These are phyloP conservation scores for Solanum peruvianum DNA, from an alignment of 257 asterid genomes.

Conservation along the genomic window DNA sequence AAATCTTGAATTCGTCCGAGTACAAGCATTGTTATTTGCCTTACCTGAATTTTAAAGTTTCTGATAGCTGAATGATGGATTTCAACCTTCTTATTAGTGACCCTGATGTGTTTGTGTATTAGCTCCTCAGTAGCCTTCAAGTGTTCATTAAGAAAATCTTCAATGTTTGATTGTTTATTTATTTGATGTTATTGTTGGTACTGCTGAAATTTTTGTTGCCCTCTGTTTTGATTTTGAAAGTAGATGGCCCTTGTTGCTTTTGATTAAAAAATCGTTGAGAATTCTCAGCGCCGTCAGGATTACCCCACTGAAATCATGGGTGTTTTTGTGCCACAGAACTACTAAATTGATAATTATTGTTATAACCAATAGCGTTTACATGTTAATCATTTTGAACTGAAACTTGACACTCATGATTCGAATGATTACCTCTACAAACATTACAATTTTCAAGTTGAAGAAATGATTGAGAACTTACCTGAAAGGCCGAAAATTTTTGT, in stretches of 20 bases:
- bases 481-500: neutral
- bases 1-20: too few species aligned
- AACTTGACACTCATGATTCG: neutral
- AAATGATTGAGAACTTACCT: neutral
- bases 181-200: neutral
- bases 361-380: neutral
- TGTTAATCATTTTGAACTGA: neutral
- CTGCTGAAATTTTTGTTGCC: neutral
- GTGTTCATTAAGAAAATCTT: neutral
- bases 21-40: too few species aligned
- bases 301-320: neutral
- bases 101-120: too few species aligned
- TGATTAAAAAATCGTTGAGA: neutral
- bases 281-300: neutral
- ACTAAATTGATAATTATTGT: neutral
- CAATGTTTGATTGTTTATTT: neutral
- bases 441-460: neutral
- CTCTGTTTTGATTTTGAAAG: neutral
- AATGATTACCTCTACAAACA: neutral
- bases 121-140: too few species aligned
- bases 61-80: too few species aligned
- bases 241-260: neutral
- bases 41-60: too few species aligned
- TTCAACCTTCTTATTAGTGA: too few species aligned
- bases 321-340: neutral